These are phyloP conservation scores for Cyclanthera cordifolia DNA, from an alignment of 306 rosid species.

Conservation along the genomic window DNA sequence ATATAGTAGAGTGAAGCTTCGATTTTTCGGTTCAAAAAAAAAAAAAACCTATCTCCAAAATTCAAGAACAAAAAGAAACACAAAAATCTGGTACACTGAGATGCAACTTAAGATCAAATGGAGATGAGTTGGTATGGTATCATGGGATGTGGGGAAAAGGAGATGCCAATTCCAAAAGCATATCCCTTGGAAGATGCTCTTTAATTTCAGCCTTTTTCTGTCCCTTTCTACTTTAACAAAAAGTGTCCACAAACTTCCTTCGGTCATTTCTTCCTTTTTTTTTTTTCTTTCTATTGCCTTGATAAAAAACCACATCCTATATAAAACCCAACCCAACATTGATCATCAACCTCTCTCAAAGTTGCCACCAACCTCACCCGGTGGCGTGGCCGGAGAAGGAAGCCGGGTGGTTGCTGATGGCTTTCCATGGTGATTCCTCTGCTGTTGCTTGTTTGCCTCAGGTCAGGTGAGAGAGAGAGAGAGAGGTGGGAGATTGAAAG, in stretches of 20 bases:
- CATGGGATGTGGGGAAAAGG: constrained; percentile 15
- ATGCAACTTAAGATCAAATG: background rate
- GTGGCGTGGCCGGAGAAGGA: constrained; percentile 3
- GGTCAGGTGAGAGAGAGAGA: constrained; percentile 5
- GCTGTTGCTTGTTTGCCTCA: constrained; percentile 3
- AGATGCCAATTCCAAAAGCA: constrained; percentile 13
- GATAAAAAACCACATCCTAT: constrained; percentile 9
- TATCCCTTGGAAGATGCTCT: constrained; percentile 14
- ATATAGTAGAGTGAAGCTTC: too few species aligned
- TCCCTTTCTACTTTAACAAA: constrained; percentile 10
- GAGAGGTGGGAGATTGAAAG: constrained; percentile 13
- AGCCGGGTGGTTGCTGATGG: constrained; percentile 9
- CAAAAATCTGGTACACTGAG: background rate
- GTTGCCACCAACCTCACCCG: background rate
- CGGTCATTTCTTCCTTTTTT: background rate
- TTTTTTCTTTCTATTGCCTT: background rate
- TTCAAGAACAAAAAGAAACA: background rate
- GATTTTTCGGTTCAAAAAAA: too few species aligned
- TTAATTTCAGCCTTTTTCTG: background rate
- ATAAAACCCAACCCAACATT: constrained; percentile 9
- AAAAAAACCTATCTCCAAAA: background rate
- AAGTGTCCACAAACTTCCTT: constrained; percentile 9
- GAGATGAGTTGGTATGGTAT: constrained; percentile 12
- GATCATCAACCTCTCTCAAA: constrained; percentile 3
- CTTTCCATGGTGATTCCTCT: background rate